Base-by-base conservation (phyloP, 2,329 filamentous ascomycete species). In the Aspergillus intermedius region DNA sequence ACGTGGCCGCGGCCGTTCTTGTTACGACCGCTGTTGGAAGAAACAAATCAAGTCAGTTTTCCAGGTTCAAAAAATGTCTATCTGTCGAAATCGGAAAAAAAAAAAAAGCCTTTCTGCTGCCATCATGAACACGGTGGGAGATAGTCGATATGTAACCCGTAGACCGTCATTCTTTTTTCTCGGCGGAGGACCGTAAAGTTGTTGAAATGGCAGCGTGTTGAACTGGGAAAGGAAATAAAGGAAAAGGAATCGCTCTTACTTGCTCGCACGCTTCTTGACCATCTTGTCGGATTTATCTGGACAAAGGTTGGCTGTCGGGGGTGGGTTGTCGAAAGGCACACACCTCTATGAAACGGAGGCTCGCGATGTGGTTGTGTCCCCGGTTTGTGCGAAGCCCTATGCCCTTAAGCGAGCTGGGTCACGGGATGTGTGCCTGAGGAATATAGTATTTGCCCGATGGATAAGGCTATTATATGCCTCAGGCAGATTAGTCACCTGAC, bases 1-100 rank as follows among this genome's bases (percentile, higher is more conserved):
- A 95, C 90, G 84, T 97, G 91, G 81, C 93, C 93, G 77, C 93
- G 89, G 77, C 93, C 91, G 80, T 95, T 95, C 90, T 96, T 96
- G 88, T 97, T 96, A 76, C 91, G 90, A 77, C 91, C 91, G 82
- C 88, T 94, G 74, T 58, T 40, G 10, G 12, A 19, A 40, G 25
- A 19, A 63, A 48, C 62, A 59, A 50, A 53, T 56, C 49, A 54
- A 56, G 66, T 75, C 67, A 73, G 67, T 34, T 45, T 46, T 13
- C n/a, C 32, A 21, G 19, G 12, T 19, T 22, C 19, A 40, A 40
- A 40, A 37, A 28, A 28, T 3, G 10, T 30, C 25, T 30, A n/a
- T 22, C 21, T 22, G 21, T 25, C 32, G 10, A 45, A 37, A 32
- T 37, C 30, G 28, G 37, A 21, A 45, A 34, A 21, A 37, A 45